Percentiles rank a stretch among this genome's conserved stretches.
Conservation (phyloP, 2,329 filamentous ascomycete genomes). For the Stagonosporopsis chrysanthemi region DNA sequence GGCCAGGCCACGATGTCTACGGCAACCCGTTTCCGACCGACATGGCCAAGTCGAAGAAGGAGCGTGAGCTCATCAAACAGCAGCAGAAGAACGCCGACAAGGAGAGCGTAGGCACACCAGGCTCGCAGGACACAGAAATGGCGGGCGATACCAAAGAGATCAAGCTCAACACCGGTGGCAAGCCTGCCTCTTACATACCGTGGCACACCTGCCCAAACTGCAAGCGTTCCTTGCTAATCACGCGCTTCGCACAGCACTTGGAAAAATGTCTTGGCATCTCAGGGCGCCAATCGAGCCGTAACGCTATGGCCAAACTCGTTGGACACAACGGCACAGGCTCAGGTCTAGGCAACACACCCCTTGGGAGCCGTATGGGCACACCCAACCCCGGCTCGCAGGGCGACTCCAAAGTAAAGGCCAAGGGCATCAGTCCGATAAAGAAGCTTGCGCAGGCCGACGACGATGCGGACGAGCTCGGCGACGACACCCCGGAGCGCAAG, state of each 20-base stretch:
- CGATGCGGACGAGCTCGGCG: constrained; percentile 45
- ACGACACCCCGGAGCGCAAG: constrained; percentile 52
- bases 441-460: constrained; percentile 33
- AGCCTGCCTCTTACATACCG: constrained; percentile 56
- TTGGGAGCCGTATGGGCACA: constrained; percentile 53
- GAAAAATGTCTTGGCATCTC: constrained; percentile 67
- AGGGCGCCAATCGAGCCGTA: constrained; percentile 59
- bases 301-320: constrained; percentile 57
- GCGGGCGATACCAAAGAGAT: constrained; percentile 51
- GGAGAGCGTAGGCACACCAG: constrained; percentile 55
- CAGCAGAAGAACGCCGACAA: constrained; percentile 53
- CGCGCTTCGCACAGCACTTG: constrained; percentile 66
- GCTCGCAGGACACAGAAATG: constrained; percentile 53
- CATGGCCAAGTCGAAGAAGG: constrained; percentile 78
- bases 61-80: constrained; percentile 63
- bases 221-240: constrained; percentile 67
- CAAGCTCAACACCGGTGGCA: constrained; percentile 59
- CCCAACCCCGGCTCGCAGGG: constrained; percentile 48
- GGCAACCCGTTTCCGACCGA: constrained; percentile 81
- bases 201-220: constrained; percentile 67
- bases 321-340: constrained; percentile 50
- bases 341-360: constrained; percentile 53
- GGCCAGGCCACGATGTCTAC: constrained; percentile 80
- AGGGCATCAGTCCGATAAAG: constrained; percentile 46
- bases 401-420: constrained; percentile 39